phyloP scores from a whole-genome alignment of 371 early-diverging fungal genomes.

The Catenaria anguillulae region DNA sequence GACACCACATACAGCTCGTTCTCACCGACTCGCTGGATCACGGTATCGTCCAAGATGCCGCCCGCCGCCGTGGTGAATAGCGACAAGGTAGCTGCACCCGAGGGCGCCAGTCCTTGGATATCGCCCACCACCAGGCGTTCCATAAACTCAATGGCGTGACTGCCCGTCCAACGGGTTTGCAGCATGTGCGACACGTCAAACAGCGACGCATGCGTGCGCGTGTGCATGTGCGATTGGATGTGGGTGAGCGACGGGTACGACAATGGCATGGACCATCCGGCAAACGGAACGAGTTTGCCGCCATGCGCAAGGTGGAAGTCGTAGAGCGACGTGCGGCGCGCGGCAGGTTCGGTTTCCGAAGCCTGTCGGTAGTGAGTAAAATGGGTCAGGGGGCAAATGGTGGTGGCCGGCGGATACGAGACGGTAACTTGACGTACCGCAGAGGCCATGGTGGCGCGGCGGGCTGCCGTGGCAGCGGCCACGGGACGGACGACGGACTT shows the following conservation, averaged over 20 bases:
- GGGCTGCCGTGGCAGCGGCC: no score
- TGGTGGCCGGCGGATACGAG: no score
- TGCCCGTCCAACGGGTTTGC: constrained; percentile 81
- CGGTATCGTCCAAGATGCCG: constrained; percentile 94
- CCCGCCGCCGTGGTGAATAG: constrained; percentile 89
- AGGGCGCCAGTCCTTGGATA: constrained; percentile 56
- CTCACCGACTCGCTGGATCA: constrained; percentile 52
- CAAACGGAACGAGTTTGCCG: constrained; percentile 94
- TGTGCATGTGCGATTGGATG: constrained; percentile 75
- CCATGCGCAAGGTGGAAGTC: constrained; percentile 82
- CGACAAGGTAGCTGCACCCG: constrained; percentile 63
- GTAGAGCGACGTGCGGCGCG: constrained; percentile 68
- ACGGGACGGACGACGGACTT: no score
- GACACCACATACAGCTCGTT: constrained; percentile 89
- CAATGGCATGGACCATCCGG: constrained; percentile 93
- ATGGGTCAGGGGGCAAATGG: no score
- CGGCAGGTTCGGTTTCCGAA: no score
- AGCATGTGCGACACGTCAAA: constrained; percentile 98
- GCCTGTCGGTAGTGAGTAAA: no score
- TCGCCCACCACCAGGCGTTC: constrained; percentile 82
- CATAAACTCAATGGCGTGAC: constrained; percentile 73
- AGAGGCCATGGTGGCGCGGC: no score
- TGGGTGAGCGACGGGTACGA: constrained; percentile 67
- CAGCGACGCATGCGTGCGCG: constrained; percentile 76
- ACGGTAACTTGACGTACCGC: no score